A percentile compares a stretch with the other conserved stretches of the same genome.
Conservation (phyloP, 2,329 filamentous ascomycete species). For the Falciphora oryzae region DNA sequence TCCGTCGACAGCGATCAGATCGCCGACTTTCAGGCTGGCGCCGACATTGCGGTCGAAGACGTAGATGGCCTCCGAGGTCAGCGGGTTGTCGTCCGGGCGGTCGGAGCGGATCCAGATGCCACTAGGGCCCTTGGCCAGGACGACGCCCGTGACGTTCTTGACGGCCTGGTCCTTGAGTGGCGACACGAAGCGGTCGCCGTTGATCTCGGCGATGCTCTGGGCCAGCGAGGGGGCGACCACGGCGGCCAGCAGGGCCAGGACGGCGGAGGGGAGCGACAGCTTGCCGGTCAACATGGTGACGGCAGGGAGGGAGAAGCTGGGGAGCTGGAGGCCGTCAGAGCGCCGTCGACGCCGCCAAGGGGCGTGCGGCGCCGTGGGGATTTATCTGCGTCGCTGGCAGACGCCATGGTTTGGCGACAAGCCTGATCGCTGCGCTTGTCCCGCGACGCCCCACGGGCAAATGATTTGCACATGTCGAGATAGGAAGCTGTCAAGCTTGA, state of each 20-base stretch:
- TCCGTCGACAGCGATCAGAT: constrained; percentile 55
- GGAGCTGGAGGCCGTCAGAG: not conserved
- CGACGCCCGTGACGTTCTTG: constrained; percentile 55
- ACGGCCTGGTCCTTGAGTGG: constrained; percentile 50
- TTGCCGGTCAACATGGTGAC: not conserved
- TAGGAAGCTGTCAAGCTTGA: not conserved
- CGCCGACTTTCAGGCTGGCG: constrained; percentile 51
- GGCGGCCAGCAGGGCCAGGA: constrained; percentile 4
- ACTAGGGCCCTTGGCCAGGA: constrained; percentile 57
- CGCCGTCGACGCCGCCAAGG: too few relatives aligned
- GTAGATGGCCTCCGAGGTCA: constrained; percentile 61
- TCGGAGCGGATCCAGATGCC: constrained; percentile 63
- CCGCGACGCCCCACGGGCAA: not conserved
- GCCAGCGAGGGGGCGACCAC: constrained; percentile 18
- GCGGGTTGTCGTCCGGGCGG: constrained; percentile 45
- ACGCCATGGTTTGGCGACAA: not conserved
- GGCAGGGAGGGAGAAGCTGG: constrained; percentile 18
- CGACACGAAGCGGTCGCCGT: constrained; percentile 59
- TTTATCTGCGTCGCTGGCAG: too few relatives aligned
- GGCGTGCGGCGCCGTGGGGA: too few relatives aligned
- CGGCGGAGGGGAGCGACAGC: not conserved
- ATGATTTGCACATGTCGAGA: not conserved
- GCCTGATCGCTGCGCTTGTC: not conserved
- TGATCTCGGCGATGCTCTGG: constrained; percentile 55
- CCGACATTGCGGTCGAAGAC: constrained; percentile 50